Percentiles rank a stretch among this genome's conserved stretches.
Conservation (phyloP, 2,329 filamentous ascomycete species). For the Coniochaeta sp. region DNA sequence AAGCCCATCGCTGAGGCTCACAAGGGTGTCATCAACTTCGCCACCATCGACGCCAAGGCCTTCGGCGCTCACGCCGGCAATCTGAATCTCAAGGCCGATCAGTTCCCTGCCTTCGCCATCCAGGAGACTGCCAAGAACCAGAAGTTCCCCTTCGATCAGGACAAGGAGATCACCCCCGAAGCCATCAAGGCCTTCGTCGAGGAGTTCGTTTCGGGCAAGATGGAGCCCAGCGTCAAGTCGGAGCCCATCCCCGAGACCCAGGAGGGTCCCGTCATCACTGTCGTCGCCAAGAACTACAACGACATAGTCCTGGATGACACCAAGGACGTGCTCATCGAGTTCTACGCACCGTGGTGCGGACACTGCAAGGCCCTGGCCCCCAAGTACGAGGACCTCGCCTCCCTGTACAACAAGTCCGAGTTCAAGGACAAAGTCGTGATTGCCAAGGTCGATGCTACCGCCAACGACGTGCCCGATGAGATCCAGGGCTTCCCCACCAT, state of each 20-base stretch:
- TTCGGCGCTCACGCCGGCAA: conserved; percentile 94
- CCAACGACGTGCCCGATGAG: conserved; percentile 94
- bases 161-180: conserved; percentile 64
- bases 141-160: conserved; percentile 92
- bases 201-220: conserved; percentile 76
- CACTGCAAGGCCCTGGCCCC: conserved; percentile 99
- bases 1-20: conserved; percentile 85
- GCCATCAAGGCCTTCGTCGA: conserved; percentile 76
- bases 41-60: conserved; percentile 88
- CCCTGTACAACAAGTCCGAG: conserved; percentile 68
- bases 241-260: conserved; percentile 93
- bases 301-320: conserved; percentile 83
- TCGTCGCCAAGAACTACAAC: conserved; percentile 93
- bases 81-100: conserved; percentile 91
- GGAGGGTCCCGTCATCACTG: conserved; percentile 76
- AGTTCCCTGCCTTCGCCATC: conserved; percentile 96
- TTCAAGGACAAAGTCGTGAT: conserved; percentile 81
- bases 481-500: conserved; percentile 98
- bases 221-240: conserved; percentile 96
- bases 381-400: conserved; percentile 88
- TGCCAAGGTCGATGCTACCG: conserved; percentile 94
- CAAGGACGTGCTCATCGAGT: conserved; percentile 97
- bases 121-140: conserved; percentile 92
- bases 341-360: conserved; percentile 98
- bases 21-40: conserved; percentile 95